These are phyloP conservation scores for Pseudozyma thailandica DNA, from an alignment of 1,284 basidiomycete genomes.

Conservation along the genomic window DNA sequence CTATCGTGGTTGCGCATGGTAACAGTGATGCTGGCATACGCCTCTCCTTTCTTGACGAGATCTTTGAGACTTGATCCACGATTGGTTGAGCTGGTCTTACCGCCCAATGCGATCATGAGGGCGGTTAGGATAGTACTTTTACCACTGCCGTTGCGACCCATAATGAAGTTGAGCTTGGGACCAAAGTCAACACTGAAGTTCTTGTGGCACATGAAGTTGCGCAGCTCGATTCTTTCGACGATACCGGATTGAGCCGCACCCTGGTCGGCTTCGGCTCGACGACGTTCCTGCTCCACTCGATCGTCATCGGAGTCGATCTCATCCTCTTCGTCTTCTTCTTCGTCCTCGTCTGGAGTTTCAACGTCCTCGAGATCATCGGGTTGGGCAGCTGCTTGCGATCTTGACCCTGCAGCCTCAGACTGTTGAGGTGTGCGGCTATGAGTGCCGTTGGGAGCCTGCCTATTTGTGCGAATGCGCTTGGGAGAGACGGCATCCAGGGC, in stretches of 20 bases:
- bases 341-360: conserved; percentile 62
- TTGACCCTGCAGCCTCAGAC: conserved; percentile 1
- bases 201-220: conserved; percentile 97
- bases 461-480: conserved; percentile 28
- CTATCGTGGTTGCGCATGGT: conserved; percentile 86
- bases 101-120: conserved; percentile 91
- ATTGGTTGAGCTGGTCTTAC: conserved; percentile 83
- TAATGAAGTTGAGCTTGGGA: conserved; percentile 94
- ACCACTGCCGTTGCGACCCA: conserved; percentile 78
- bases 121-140: conserved; percentile 95
- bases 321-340: conserved; percentile 37
- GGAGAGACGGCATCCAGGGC: conserved; percentile 27
- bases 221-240: conserved; percentile 84
- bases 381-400: conserved; percentile 3
- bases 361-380: conserved; percentile 73
- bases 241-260: conserved; percentile 75
- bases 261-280: conserved; percentile 26
- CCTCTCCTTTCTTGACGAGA: conserved; percentile 87
- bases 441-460: neutral
- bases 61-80: conserved; percentile 86
- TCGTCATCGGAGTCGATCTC: conserved; percentile 32
- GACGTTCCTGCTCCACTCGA: conserved; percentile 20
- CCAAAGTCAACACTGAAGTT: conserved; percentile 80
- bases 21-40: conserved; percentile 81
- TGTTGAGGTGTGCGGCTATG: conserved; percentile 7